phyloP scores from a whole-genome alignment of 345 rosid genomes.

The Eucalyptus decipiens region DNA sequence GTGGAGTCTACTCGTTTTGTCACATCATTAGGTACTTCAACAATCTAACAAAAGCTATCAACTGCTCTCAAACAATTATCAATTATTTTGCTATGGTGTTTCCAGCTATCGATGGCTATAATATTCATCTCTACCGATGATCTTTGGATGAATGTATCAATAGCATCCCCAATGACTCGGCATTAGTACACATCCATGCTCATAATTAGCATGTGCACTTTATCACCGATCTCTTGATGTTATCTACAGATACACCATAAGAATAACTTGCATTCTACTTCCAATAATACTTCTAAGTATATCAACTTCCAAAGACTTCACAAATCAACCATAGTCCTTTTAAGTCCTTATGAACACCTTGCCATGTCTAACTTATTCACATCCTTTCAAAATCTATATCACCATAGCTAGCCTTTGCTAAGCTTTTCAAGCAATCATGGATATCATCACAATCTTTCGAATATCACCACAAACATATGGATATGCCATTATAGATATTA shows the following conservation, averaged over 20 bases:
- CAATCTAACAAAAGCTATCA: neutral
- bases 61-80: neutral
- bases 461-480: neutral
- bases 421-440: neutral
- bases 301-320: neutral
- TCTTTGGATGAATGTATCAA: neutral
- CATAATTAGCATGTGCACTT: neutral
- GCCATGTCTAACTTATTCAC: neutral
- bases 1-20: neutral
- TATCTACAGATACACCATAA: neutral
- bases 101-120: neutral
- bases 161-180: neutral
- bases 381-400: neutral
- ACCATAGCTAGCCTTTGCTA: neutral
- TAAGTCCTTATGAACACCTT: neutral
- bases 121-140: neutral
- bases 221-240: neutral
- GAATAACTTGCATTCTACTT: neutral
- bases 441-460: neutral
- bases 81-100: neutral
- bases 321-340: neutral
- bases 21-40: neutral
- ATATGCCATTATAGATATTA: neutral
- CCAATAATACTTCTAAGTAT: neutral
- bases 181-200: neutral